Percentiles rank a stretch among this genome's conserved stretches.
phyloP scores from a whole-genome alignment of 345 rosid species.

The Brassica cretica region DNA sequence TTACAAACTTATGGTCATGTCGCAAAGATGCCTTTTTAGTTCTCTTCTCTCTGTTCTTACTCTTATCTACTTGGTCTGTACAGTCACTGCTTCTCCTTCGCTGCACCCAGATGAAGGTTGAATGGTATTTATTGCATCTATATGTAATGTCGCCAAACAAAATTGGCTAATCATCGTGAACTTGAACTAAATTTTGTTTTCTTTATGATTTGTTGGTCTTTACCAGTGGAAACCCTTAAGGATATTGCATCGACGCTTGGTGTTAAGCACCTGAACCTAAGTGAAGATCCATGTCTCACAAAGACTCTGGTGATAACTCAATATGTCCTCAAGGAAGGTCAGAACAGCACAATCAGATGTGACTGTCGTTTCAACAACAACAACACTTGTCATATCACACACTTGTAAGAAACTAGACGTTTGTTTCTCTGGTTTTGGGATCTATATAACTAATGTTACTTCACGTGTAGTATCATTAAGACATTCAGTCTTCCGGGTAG shows the following conservation, averaged over 20 bases:
- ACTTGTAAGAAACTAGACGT: slow-evolving; percentile 27
- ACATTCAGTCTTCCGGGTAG: slow-evolving; percentile 61
- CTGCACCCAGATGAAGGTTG: slow-evolving; percentile 40
- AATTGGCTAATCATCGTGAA: not conserved
- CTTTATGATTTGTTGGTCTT: not conserved
- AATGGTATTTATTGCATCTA: slow-evolving; percentile 22
- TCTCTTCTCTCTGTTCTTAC: slow-evolving; percentile 11
- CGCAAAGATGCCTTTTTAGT: not conserved
- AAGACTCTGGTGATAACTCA: slow-evolving; percentile 36
- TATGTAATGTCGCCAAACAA: not conserved
- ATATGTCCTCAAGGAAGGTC: slow-evolving; percentile 22
- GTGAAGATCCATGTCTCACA: slow-evolving; percentile 41
- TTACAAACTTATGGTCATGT: slow-evolving; percentile 31
- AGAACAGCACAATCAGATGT: slow-evolving; percentile 40
- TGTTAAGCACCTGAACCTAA: slow-evolving; percentile 30
- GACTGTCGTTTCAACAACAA: slow-evolving; percentile 36
- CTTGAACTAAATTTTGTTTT: not conserved
- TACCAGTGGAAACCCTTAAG: slow-evolving; percentile 36
- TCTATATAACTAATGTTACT: not conserved
- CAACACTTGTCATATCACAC: slow-evolving; percentile 37
- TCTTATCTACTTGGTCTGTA: slow-evolving; percentile 22
- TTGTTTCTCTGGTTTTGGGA: not conserved
- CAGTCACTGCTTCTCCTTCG: slow-evolving; percentile 27
- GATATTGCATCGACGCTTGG: slow-evolving; percentile 34
- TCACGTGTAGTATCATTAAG: slow-evolving; percentile 49